Percentiles rank a stretch among this genome's conserved stretches.
Conservation (phyloP, 345 rosid genomes). For the Bruguiera parviflora region DNA sequence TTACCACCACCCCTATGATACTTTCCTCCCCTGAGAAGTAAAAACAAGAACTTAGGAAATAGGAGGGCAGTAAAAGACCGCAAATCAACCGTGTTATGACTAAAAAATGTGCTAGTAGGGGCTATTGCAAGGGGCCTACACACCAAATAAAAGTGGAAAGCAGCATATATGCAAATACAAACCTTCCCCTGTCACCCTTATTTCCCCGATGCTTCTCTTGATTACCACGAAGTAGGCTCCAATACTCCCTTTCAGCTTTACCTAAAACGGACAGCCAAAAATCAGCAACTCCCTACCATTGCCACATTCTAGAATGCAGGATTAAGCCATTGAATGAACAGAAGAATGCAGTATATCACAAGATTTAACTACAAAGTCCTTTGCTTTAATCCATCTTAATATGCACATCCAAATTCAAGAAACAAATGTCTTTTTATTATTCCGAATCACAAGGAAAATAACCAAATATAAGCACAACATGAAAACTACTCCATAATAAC, state of each 20-base stretch:
- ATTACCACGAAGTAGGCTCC: constrained; percentile 57
- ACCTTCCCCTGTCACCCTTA: constrained; percentile 73
- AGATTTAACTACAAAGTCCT: neutral
- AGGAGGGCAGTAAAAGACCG: neutral
- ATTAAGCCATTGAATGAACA: no score
- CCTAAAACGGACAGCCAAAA: constrained; percentile 38
- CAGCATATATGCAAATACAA: constrained; percentile 15
- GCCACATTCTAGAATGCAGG: neutral
- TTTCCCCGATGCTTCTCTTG: constrained; percentile 46
- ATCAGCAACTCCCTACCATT: neutral
- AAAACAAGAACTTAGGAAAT: neutral
- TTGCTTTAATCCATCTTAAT: no score
- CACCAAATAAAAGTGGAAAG: neutral
- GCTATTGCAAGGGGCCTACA: neutral
- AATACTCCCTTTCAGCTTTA: constrained; percentile 80
- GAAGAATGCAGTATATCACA: neutral
- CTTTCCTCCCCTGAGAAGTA: constrained; percentile 65
- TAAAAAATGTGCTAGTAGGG: no score
- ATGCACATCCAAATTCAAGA: no score
- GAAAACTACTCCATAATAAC: neutral
- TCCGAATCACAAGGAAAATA: no score
- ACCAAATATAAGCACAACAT: neutral
- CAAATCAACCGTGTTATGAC: neutral
- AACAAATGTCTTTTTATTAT: no score
- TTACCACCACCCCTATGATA: constrained; percentile 56